Evolutionary conservation across 2,329 filamentous ascomycete genomes (phyloP).

Genomic region (Sporothrix luriei): DNA sequence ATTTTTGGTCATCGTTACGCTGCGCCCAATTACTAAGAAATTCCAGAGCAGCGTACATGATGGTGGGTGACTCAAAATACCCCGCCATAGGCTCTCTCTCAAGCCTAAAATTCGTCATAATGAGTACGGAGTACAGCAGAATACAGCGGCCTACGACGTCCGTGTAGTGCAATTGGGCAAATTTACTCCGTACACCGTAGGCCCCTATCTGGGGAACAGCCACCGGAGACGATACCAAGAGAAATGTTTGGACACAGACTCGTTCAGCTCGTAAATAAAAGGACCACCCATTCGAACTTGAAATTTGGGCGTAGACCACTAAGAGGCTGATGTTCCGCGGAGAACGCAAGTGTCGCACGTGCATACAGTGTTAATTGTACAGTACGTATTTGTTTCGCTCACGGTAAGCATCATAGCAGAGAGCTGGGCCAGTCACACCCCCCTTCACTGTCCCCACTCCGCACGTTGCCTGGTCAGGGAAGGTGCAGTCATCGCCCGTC

Average conservation of each 20-base stretch:
- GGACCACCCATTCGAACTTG: too few species aligned
- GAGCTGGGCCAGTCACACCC: conserved; percentile 7
- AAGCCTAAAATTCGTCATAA: conserved; percentile 11
- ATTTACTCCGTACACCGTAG: background rate
- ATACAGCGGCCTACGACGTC: background rate
- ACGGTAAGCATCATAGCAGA: conserved; percentile 19
- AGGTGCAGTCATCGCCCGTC: conserved; percentile 31
- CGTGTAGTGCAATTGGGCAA: background rate
- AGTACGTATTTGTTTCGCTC: background rate
- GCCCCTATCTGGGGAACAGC: background rate
- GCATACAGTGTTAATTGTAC: conserved; percentile 19
- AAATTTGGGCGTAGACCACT: too few species aligned
- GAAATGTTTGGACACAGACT: too few species aligned
- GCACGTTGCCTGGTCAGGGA: conserved; percentile 34
- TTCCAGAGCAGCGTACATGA: background rate
- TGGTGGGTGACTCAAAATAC: conserved; percentile 28
- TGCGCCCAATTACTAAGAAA: conserved; percentile 7
- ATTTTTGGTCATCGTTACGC: conserved; percentile 1
- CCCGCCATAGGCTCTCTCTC: conserved; percentile 14
- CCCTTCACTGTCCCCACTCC: conserved; percentile 24
- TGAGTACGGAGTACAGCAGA: background rate
- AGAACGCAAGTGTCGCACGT: conserved; percentile 15
- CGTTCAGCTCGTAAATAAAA: too few species aligned
- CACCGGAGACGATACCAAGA: too few species aligned
- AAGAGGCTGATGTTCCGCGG: background rate